These are phyloP conservation scores for Silene conica DNA, from an alignment of 148 eudicot genomes.

Conservation along the genomic window DNA sequence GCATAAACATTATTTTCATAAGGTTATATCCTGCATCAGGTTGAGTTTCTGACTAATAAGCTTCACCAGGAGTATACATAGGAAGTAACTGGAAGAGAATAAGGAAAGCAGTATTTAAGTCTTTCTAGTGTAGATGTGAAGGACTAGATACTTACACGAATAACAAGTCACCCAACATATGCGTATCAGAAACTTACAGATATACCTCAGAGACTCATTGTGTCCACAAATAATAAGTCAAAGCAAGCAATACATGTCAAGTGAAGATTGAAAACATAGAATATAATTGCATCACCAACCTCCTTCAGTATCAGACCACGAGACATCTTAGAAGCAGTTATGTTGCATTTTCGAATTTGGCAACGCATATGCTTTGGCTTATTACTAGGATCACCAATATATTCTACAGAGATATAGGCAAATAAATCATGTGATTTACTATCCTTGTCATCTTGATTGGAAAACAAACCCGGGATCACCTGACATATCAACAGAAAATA, in stretches of 20 bases:
- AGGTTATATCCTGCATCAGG: background rate
- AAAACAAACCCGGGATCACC: constrained; percentile 64
- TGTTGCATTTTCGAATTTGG: constrained; percentile 65
- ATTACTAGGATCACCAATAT: constrained; percentile 25
- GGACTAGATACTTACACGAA: background rate
- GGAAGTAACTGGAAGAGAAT: background rate
- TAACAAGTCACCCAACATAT: background rate
- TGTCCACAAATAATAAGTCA: background rate
- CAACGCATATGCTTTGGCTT: constrained; percentile 26
- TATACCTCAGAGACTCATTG: background rate
- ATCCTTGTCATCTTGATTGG: constrained; percentile 27
- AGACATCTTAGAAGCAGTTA: constrained; percentile 48
- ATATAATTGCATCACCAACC: constrained; percentile 38
- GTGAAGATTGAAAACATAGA: background rate
- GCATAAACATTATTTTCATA: background rate
- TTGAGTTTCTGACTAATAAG: background rate
- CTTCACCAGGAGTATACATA: background rate
- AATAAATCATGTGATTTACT: constrained; percentile 42
- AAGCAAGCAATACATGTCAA: background rate
- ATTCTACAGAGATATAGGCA: constrained; percentile 65
- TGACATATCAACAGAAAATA: constrained; percentile 23
- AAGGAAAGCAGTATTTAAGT: background rate
- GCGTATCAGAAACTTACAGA: background rate
- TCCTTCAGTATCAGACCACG: constrained; percentile 50
- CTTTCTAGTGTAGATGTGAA: background rate